Percentiles rank a stretch among this genome's conserved stretches.
Conservation (phyloP, 1,284 basidiomycete genomes). For the Ceratobasidium papillatum region DNA sequence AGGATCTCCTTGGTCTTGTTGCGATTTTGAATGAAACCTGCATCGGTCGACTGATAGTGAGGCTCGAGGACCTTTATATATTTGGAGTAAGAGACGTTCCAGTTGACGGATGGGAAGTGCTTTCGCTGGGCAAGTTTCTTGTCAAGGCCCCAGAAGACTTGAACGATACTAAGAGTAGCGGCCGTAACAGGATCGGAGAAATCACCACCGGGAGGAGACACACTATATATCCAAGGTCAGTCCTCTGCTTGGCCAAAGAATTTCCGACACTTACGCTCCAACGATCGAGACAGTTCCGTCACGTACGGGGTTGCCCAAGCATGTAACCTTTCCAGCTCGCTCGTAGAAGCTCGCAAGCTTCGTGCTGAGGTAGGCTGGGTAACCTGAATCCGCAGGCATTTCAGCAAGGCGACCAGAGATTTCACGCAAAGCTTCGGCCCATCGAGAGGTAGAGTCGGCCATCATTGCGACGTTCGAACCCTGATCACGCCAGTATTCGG, state of each 20-base stretch:
- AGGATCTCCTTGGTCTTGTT: constrained; percentile 94
- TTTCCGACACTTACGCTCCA: constrained; percentile 79
- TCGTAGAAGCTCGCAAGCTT: constrained; percentile 99
- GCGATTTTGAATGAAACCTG: constrained; percentile 93
- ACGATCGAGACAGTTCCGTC: constrained; percentile 97
- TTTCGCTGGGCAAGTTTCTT: constrained; percentile 98
- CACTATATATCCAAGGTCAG: constrained; percentile 59
- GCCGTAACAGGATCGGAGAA: constrained; percentile 99
- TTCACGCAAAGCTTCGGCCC: constrained; percentile 99
- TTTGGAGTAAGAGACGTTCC: constrained; percentile 98
- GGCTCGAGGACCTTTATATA: constrained; percentile 96
- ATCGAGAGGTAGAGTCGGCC: constrained; percentile 99
- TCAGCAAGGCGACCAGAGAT: constrained; percentile 99
- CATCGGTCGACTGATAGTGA: constrained; percentile 81
- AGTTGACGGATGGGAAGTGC: constrained; percentile 99
- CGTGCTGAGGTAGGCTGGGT: constrained; percentile 96
- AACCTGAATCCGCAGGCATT: constrained; percentile 99
- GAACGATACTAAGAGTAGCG: constrained; percentile 97
- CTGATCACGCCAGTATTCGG: constrained; percentile 99
- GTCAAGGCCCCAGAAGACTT: constrained; percentile 97
- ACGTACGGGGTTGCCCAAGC: constrained; percentile 88
- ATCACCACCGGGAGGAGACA: constrained; percentile 98
- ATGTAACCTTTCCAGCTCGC: constrained; percentile 96
- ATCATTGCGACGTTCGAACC: constrained; percentile 99
- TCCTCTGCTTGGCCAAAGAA: constrained; percentile 2